A percentile compares a stretch with the other conserved stretches of the same genome.
Evolutionary conservation across 2,329 filamentous ascomycete genomes (phyloP).

Genomic region (Diaporthe vexans): DNA sequence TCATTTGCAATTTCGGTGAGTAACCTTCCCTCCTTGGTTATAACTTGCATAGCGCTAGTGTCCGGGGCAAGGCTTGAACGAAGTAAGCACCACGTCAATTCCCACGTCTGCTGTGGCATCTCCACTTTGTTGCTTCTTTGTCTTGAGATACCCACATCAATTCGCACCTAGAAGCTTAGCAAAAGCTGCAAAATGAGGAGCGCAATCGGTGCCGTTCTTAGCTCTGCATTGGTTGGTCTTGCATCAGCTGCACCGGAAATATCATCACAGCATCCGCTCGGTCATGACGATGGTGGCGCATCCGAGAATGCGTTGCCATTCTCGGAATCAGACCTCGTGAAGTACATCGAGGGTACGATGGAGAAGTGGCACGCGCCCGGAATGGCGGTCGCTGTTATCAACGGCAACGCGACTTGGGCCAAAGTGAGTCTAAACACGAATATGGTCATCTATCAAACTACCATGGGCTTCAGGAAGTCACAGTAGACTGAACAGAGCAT

Average conservation of each 20-base stretch:
- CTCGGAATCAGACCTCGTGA: constrained; percentile 13
- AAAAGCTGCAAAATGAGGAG: neutral
- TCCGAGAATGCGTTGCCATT: neutral
- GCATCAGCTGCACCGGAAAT: neutral
- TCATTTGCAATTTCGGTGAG: neutral
- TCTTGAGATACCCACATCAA: neutral
- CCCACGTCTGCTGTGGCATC: neutral
- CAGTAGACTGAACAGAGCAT: neutral
- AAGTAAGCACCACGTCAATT: neutral
- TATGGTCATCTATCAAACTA: neutral
- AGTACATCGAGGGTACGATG: constrained; percentile 49
- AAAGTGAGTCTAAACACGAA: constrained; percentile 49
- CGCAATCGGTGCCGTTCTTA: neutral
- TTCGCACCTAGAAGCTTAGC: neutral
- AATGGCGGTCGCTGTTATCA: constrained; percentile 62
- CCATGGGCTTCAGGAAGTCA: neutral
- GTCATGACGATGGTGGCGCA: neutral
- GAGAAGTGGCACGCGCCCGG: constrained; percentile 63
- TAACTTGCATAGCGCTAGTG: constrained; percentile 20
- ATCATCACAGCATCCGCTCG: constrained; percentile 3
- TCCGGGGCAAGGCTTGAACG: neutral
- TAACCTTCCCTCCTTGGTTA: neutral
- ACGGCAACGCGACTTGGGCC: constrained; percentile 57
- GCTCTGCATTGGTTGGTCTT: neutral
- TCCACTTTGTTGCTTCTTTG: neutral